Base-by-base conservation (phyloP, 2,329 filamentous ascomycete species). In the Ophiobolus disseminans region DNA sequence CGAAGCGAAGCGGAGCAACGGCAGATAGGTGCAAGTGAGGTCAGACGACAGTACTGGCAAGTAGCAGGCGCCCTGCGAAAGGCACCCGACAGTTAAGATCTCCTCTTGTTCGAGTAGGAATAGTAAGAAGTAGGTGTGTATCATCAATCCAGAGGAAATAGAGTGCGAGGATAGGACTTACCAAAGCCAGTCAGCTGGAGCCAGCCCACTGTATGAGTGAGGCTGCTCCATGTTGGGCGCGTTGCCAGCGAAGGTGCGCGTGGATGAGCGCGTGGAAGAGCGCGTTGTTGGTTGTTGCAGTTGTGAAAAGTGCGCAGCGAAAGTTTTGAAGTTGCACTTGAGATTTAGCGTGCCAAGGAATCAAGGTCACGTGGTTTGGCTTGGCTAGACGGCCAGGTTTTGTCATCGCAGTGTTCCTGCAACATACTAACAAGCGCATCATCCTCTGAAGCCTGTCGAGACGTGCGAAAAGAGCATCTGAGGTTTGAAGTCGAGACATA, bases 1-100 rank as follows among this genome's bases (percentile, higher is more conserved):
- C 19, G 21, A 17, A 34, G 26, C 23, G 22, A 43, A 39, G 34
- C 43, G 4, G 16, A 21, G 43, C 17, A n/a, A n/a, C n/a, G n/a
- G n/a, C n/a, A n/a, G n/a, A n/a, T 17, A 21, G 6, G 13, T n/a
- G 22, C 41, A 30, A 37, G 38, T 54, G 60, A 60, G 60, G 77
- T 91, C 88, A 91, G 88, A 89, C 86, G 86, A 82, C 78, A 76
- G 87, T 91, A 91, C 89, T 92, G 89, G 89, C 89, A 89, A 91
- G 89, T 91, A 91, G 87, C 89, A 90, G 86, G 85, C 82, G 70
- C 74, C 80, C 78, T 80, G 82, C 77, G 78, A 79, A 73, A 76
- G 76, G 76, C 77, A 70, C 79, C 85, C 86, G 58, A 82, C 78
- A 87, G 82, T 82, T 80, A 78, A 78, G 71, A 61, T 79, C 86